Evolutionary conservation across 2,329 filamentous ascomycete species (phyloP).

Genomic region (Pseudogymnoascus sp.): DNA sequence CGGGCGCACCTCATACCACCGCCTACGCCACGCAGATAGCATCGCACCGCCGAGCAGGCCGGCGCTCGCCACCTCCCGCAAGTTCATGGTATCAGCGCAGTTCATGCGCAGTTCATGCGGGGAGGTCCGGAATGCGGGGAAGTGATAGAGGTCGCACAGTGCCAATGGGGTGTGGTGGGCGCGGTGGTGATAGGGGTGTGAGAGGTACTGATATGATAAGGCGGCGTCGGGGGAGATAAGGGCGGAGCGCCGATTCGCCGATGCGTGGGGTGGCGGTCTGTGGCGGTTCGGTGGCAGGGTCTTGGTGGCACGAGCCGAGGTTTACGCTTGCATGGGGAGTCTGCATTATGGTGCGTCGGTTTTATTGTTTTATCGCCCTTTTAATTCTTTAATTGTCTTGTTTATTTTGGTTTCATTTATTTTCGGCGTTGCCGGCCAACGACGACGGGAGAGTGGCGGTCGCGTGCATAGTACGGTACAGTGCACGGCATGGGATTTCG

Average conservation of each 20-base stretch:
- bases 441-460: not conserved
- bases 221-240: not conserved
- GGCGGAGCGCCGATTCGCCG: slow-evolving; percentile 5
- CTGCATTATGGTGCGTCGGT: not conserved
- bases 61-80: not conserved
- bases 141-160: not conserved
- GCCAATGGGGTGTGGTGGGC: not conserved
- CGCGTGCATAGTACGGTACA: not conserved
- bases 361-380: not conserved
- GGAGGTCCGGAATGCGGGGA: not conserved
- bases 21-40: not conserved
- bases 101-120: not conserved
- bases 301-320: not conserved
- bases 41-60: not conserved
- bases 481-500: not conserved
- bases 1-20: not conserved
- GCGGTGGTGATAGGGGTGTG: not conserved
- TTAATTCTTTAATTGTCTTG: not conserved
- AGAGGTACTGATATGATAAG: not conserved
- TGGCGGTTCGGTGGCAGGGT: not conserved
- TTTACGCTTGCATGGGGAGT: not conserved
- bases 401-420: not conserved
- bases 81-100: not conserved
- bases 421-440: not conserved
- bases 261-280: not conserved